Evolutionary conservation across 75 land plant genomes (phyloP).

Genomic region (Chamaecyparis obtusa): DNA sequence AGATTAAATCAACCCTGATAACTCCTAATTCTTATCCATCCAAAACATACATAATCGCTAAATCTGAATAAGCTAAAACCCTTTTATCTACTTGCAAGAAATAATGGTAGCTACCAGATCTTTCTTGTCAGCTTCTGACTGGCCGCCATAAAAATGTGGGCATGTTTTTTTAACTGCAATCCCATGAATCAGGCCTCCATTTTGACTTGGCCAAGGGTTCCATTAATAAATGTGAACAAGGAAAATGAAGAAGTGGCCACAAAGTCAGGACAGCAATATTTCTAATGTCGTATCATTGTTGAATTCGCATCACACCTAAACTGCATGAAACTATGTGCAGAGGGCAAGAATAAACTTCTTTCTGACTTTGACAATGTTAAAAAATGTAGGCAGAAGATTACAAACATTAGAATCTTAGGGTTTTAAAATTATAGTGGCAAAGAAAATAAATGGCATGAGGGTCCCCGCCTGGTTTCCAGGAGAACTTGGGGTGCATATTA

Average conservation of each 20-base stretch:
- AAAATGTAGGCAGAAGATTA: not conserved
- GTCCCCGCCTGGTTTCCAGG: not conserved
- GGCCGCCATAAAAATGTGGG: not conserved
- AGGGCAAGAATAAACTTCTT: not conserved
- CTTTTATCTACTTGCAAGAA: too few species aligned
- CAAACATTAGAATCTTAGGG: not conserved
- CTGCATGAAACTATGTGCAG: not conserved
- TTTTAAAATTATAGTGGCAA: too few species aligned
- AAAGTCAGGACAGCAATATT: not conserved
- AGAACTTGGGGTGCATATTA: not conserved
- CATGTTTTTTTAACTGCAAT: not conserved
- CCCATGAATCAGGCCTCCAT: not conserved
- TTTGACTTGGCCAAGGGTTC: not conserved
- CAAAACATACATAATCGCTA: too few species aligned
- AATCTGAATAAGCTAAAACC: too few species aligned
- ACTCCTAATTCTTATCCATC: too few species aligned
- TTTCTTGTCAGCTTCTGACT: not conserved
- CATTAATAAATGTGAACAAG: not conserved
- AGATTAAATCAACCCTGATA: too few species aligned
- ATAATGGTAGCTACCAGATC: not conserved
- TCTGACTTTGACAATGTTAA: not conserved
- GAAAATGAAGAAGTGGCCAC: not conserved
- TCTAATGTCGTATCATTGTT: not conserved
- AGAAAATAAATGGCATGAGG: not conserved
- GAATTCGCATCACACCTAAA: not conserved